Conservation (phyloP, 768 basidiomycete species). For the Rhodotorula kratochvilovae region DNA sequence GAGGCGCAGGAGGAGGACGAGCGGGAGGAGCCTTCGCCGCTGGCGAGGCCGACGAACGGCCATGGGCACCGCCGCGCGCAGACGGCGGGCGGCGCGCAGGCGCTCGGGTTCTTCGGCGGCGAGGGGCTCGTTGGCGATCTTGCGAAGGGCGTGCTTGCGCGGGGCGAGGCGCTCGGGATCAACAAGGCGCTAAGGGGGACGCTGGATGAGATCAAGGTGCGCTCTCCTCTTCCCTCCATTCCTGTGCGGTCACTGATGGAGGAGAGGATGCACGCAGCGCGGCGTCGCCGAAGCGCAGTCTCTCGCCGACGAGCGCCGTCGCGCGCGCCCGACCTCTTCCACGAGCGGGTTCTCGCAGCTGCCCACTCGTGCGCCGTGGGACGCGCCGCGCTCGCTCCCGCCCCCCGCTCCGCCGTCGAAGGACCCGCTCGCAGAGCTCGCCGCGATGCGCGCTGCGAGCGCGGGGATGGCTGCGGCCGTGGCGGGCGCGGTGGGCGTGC, state of each 20-base stretch:
- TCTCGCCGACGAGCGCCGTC: constrained; percentile 26
- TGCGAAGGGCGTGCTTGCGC: constrained; percentile 40
- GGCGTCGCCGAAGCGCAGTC: constrained; percentile 24
- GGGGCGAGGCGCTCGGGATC: constrained; percentile 43
- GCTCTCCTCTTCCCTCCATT: not conserved
- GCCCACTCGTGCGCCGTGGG: constrained; percentile 29
- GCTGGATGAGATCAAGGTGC: constrained; percentile 37
- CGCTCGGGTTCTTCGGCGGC: constrained; percentile 10
- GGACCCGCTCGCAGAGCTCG: constrained; percentile 19
- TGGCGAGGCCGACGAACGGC: too few relatives aligned
- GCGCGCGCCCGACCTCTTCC: not conserved
- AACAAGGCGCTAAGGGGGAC: constrained; percentile 39
- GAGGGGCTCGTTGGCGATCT: constrained; percentile 30
- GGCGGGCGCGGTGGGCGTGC: not conserved
- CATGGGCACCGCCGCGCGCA: constrained; percentile 8
- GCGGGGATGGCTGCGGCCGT: too few relatives aligned
- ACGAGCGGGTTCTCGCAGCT: constrained; percentile 28
- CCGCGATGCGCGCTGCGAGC: constrained; percentile 1
- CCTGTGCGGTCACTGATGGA: too few relatives aligned
- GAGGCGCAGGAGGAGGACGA: constrained; percentile 9
- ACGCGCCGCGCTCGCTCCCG: constrained; percentile 3
- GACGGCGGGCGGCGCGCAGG: not conserved
- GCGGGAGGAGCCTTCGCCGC: not conserved
- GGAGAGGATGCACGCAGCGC: not conserved
- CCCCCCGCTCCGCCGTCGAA: not conserved